Evolutionary conservation across 148 eudicot genomes (phyloP).

Genomic region (Cornus kousa): DNA sequence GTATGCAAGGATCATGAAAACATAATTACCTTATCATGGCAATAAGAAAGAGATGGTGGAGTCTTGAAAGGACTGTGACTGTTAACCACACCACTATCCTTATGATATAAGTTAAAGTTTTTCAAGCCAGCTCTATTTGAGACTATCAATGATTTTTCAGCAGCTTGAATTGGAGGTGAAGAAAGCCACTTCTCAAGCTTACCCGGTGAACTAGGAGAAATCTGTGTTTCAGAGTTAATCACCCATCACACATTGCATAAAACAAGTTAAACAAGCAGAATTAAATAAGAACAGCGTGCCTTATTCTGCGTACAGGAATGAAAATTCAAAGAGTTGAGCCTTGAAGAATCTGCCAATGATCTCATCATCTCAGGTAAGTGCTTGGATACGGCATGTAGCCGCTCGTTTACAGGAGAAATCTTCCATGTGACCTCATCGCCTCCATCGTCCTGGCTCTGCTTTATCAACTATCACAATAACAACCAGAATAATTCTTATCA

Average conservation of each 20-base stretch:
- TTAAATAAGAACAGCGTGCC: constrained; percentile 27
- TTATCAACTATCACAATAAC: constrained; percentile 52
- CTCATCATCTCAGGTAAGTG: constrained; percentile 59
- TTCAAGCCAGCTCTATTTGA: constrained; percentile 31
- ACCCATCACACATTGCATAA: constrained; percentile 6
- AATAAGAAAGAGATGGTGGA: constrained; percentile 78
- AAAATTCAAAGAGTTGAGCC: constrained; percentile 55
- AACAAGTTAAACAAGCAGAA: background rate
- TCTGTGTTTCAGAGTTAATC: constrained; percentile 28
- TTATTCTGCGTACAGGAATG: constrained; percentile 44
- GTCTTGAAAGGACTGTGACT: constrained; percentile 74
- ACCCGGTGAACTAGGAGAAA: constrained; percentile 29
- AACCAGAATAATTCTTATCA: constrained; percentile 6
- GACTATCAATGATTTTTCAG: constrained; percentile 30
- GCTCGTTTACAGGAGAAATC: constrained; percentile 84
- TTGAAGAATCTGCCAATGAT: constrained; percentile 72
- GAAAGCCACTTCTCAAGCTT: constrained; percentile 51
- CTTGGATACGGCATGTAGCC: constrained; percentile 70
- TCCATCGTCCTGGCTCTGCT: constrained; percentile 96
- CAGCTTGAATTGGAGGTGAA: constrained; percentile 36
- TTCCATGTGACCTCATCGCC: constrained; percentile 91
- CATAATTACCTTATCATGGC: constrained; percentile 61
- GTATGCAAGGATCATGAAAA: background rate
- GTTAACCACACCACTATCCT: constrained; percentile 21
- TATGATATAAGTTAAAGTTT: constrained; percentile 24